phyloP scores from a whole-genome alignment of 176 grass and related monocot genomes.

The Pharus latifolius region DNA sequence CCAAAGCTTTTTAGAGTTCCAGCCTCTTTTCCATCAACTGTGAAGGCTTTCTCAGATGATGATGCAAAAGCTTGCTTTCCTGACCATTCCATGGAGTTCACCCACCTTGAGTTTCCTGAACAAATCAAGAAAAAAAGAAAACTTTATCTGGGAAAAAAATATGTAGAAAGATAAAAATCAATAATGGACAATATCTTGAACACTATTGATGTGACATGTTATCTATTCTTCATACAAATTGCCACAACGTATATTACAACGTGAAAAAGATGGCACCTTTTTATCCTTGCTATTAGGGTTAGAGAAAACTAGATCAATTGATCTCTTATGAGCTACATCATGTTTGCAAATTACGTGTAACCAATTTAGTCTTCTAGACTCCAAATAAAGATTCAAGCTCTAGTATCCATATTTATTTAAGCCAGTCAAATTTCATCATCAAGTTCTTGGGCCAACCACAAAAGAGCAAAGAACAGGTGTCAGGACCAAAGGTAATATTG shows the following conservation, averaged over 20 bases:
- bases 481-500: background rate
- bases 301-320: background rate
- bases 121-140: conserved; percentile 2
- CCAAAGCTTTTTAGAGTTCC: conserved; percentile 71
- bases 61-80: conserved; percentile 61
- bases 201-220: background rate
- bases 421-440: background rate
- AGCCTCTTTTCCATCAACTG: conserved; percentile 64
- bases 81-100: conserved; percentile 88
- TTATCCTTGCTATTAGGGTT: background rate
- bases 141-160: background rate
- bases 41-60: conserved; percentile 49
- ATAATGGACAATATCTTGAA: background rate
- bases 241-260: background rate
- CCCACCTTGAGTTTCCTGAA: conserved; percentile 91
- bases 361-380: background rate
- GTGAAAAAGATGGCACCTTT: background rate
- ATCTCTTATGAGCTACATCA: background rate
- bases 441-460: background rate
- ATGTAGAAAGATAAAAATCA: background rate
- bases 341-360: background rate
- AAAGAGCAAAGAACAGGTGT: background rate
- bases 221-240: background rate
- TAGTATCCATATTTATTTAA: background rate
- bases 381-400: background rate